These are phyloP conservation scores for Schwanniomyces etchellsii DNA, from an alignment of 1,139 yeast genomes.

Conservation along the genomic window DNA sequence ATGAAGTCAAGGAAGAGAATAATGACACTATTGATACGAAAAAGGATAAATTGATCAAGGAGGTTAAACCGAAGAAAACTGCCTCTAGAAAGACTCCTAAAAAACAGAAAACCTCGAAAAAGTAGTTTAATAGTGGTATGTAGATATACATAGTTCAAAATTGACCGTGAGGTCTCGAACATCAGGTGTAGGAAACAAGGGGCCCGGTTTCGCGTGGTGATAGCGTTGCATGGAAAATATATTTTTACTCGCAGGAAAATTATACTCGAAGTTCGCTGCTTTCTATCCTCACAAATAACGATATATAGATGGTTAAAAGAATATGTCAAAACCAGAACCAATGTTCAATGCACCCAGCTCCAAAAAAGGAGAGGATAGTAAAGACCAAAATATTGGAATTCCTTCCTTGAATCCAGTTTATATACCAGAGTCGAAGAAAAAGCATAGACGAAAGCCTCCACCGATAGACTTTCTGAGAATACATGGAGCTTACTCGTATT, in stretches of 20 bases:
- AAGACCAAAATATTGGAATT: not conserved
- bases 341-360: not conserved
- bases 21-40: constrained; percentile 30
- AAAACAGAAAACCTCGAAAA: constrained; percentile 12
- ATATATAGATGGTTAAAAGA: too few species aligned
- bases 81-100: constrained; percentile 6
- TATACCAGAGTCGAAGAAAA: not conserved
- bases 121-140: too few species aligned
- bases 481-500: constrained; percentile 22
- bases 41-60: constrained; percentile 41
- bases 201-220: too few species aligned
- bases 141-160: too few species aligned
- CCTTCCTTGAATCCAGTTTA: not conserved
- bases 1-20: constrained; percentile 22
- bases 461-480: constrained; percentile 37
- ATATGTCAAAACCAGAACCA: not conserved
- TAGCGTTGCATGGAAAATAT: too few species aligned
- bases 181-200: too few species aligned
- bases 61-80: constrained; percentile 21
- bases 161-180: too few species aligned
- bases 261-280: too few species aligned
- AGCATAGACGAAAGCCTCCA: constrained; percentile 29
- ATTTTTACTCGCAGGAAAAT: too few species aligned
- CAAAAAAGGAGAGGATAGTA: not conserved
- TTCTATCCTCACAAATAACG: too few species aligned